phyloP scores from a whole-genome alignment of 768 basidiomycete species.

The Leucocoprinus sp. region DNA sequence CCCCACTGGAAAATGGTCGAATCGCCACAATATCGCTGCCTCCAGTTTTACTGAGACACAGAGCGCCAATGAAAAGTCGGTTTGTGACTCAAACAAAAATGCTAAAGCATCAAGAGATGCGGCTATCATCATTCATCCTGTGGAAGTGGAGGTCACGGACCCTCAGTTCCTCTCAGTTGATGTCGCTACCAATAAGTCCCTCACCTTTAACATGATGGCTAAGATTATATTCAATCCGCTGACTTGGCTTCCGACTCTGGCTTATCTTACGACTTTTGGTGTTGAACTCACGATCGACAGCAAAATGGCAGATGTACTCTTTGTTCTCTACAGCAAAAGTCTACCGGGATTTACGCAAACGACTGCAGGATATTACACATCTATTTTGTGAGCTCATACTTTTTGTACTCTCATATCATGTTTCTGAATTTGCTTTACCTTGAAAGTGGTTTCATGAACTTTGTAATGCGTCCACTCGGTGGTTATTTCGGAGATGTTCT shows the following conservation, averaged over 20 bases:
- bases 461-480: slow-evolving; percentile 41
- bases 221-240: slow-evolving; percentile 31
- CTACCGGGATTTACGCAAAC: slow-evolving; percentile 34
- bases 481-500: slow-evolving; percentile 39
- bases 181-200: slow-evolving; percentile 35
- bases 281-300: slow-evolving; percentile 51
- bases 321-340: slow-evolving; percentile 26
- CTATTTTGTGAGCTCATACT: slow-evolving; percentile 16
- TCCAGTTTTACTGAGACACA: background rate
- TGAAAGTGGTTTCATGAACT: slow-evolving; percentile 38
- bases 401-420: slow-evolving; percentile 15
- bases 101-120: background rate
- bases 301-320: slow-evolving; percentile 39
- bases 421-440: background rate
- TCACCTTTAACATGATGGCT: slow-evolving; percentile 26
- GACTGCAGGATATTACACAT: slow-evolving; percentile 44
- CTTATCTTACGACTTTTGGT: slow-evolving; percentile 50
- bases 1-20: slow-evolving; percentile 44
- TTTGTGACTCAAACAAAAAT: background rate
- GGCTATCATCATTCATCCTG: slow-evolving; percentile 14
- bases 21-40: slow-evolving; percentile 31
- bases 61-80: background rate
- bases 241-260: slow-evolving; percentile 48
- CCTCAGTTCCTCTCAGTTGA: slow-evolving; percentile 28
- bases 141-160: slow-evolving; percentile 8